Evolutionary conservation across 2,329 filamentous ascomycete genomes (phyloP).

Genomic region (Dactylellina leptospora): DNA sequence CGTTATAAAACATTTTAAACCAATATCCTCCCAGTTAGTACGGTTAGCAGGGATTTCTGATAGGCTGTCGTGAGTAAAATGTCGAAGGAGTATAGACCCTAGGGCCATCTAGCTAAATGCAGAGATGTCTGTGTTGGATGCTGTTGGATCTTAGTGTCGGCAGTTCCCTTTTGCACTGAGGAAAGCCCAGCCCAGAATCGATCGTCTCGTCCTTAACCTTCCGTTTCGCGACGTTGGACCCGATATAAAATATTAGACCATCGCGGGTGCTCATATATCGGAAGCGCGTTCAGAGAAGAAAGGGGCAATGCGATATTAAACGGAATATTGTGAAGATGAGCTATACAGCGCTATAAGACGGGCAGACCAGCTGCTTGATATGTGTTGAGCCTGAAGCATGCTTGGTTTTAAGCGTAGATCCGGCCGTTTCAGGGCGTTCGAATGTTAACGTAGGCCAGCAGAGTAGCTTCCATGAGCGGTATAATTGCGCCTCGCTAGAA

Average conservation of each 20-base stretch:
- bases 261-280: slow-evolving; percentile 27
- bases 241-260: not conserved
- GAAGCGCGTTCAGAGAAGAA: slow-evolving; percentile 13
- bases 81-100: too few relatives aligned
- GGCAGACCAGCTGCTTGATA: slow-evolving; percentile 16
- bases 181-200: not conserved
- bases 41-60: too few relatives aligned
- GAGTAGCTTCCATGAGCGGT: slow-evolving; percentile 20
- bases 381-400: slow-evolving; percentile 50
- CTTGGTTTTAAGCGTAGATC: slow-evolving; percentile 33
- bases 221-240: slow-evolving; percentile 10
- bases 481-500: not conserved
- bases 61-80: too few relatives aligned
- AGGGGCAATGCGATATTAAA: not conserved
- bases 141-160: slow-evolving; percentile 46
- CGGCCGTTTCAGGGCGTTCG: slow-evolving; percentile 48
- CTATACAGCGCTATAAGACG: slow-evolving; percentile 5
- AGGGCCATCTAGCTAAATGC: too few relatives aligned
- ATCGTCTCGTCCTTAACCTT: slow-evolving; percentile 15
- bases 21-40: too few relatives aligned
- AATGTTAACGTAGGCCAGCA: slow-evolving; percentile 1
- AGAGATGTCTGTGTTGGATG: slow-evolving; percentile 18
- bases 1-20: too few relatives aligned
- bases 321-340: not conserved
- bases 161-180: slow-evolving; percentile 22